Base-by-base conservation (phyloP, 164 flowering plant genomes). In the Liriodendron chinense region DNA sequence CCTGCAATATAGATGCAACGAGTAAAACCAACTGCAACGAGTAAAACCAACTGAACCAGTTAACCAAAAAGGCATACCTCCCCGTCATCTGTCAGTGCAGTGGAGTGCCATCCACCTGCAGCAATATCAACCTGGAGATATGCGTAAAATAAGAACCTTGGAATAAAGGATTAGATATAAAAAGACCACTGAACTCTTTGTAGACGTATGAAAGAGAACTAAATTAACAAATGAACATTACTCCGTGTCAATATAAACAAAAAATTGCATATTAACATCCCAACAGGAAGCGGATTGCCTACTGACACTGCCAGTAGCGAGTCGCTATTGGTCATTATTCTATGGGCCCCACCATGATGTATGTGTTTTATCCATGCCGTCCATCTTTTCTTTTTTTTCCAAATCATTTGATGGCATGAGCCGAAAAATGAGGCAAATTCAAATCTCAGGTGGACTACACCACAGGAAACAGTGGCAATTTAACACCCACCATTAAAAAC, bases 21-120 rank as follows among this genome's bases (percentile, higher is more conserved):
- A 28, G 62, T n/a, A 6, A 9, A 28, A n/a, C 53, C 53, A 49
- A 49, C 10, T 49, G 53, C 7, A 49, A 7, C 9, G 53, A 49
- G 53, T 12, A 49, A 53, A 53, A 53, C 59, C 59, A 48, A 18
- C 50, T 18, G n/a, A 65, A 72, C 43, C 43, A 34, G 43, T 34
- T 34, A 34, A 34, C 75, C 43, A 18, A n/a, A 65, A 47, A 48
- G 22, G 65, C 71, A 18, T 81, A 96, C 99, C 97, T 94, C 97
- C 74, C 98, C 99, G 12, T 90, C 86, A 72, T 85, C 87, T 74
- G 98, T 96, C 84, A 96, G 83, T 78, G 98, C 94, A 74, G 96
- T 91, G 34, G 99, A 96, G 85, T 96, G 99, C 99, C 99, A 94
- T 75, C 99, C 99, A 78, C 99, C 99, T 72, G 98, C 99, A 74